Evolutionary conservation across 176 grass and related monocot genomes (phyloP).

Genomic region (Carex kokanica): DNA sequence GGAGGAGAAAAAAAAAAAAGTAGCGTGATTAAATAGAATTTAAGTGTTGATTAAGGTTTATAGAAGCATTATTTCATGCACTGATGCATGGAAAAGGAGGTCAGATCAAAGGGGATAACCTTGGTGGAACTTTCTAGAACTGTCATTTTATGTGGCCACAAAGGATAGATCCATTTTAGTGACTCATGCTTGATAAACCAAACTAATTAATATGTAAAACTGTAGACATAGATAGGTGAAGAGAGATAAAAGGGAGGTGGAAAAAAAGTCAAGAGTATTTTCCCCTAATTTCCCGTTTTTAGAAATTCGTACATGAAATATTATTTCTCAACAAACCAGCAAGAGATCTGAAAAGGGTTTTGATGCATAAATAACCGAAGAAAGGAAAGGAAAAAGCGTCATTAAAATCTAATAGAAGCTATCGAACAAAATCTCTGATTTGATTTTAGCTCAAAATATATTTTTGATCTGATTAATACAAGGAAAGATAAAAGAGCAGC

Average conservation of each 20-base stretch:
- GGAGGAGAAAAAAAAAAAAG: constrained; percentile 30
- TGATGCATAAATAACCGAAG: constrained; percentile 50
- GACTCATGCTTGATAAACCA: constrained; percentile 3
- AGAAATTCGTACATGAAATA: constrained; percentile 70
- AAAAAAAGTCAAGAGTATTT: background rate
- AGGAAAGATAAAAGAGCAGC: constrained; percentile 15
- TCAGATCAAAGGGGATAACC: constrained; percentile 26
- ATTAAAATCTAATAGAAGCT: constrained; percentile 11
- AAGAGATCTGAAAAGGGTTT: constrained; percentile 41
- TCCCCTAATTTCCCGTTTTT: background rate
- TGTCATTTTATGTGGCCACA: constrained; percentile 85
- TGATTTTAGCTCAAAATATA: constrained; percentile 4
- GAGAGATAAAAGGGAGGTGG: constrained; percentile 9
- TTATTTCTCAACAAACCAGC: constrained; percentile 35
- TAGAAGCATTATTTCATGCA: constrained; percentile 82
- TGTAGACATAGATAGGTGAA: background rate
- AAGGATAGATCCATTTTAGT: constrained; percentile 21
- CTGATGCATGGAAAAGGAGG: background rate
- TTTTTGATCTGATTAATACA: constrained; percentile 15
- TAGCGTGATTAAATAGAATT: constrained; percentile 39
- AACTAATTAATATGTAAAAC: constrained; percentile 4
- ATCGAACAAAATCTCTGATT: background rate
- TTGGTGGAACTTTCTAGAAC: constrained; percentile 23
- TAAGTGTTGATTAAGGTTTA: background rate
- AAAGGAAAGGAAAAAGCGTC: background rate